Evolutionary conservation across 1,284 basidiomycete genomes (phyloP), one percentile per base, ranked within the genome.

Genomic region (Thelephora terrestris): DNA sequence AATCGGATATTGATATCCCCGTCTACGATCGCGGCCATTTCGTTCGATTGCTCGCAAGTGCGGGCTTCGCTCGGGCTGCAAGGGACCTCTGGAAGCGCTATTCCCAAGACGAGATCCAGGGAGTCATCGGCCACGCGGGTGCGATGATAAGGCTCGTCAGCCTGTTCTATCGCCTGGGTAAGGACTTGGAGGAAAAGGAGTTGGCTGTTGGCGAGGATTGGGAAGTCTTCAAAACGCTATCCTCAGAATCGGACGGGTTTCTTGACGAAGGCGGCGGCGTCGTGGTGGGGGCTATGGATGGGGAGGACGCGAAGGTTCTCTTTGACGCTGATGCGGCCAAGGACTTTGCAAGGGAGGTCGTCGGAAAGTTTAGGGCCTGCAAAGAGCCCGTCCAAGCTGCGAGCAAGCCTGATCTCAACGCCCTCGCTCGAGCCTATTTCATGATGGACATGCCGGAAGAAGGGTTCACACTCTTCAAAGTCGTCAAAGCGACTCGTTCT

Each of bases 401-500:
- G 2, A 55, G 63, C 38, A 81, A 80, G 61, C 63, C 61, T 49
- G 64, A 69, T 48, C 58, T 86, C 49, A 85, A 75, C 47, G 73
- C 80, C 10, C 66, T 81, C 36, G 79, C 81, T 2, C 72, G 81
- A 51, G 78, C 74, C 18, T 72, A 73, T 58, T 78, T 83, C 55
- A 68, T 82, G 51, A 61, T 79, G 21, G 79, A 75, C n/a, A 59
- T 70, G 45, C 60, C 71, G 53, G 45, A 56, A 36, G 65, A 71
- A 37, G 79, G 77, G 2, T 68, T 81, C 50, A 53, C 61, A 12
- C 60, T 68, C n/a, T 66, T 85, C 56, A 64, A 65, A 48, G 52
- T 71, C 43, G 57, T 83, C 39, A 57, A 76, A 37, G 53, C 60
- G 18, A 74, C 78, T 38, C 64, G 61, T 48, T 57, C 74, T 47